Conservation (phyloP, 2,329 filamentous ascomycete genomes). For the Fusarium fujikuroi region DNA sequence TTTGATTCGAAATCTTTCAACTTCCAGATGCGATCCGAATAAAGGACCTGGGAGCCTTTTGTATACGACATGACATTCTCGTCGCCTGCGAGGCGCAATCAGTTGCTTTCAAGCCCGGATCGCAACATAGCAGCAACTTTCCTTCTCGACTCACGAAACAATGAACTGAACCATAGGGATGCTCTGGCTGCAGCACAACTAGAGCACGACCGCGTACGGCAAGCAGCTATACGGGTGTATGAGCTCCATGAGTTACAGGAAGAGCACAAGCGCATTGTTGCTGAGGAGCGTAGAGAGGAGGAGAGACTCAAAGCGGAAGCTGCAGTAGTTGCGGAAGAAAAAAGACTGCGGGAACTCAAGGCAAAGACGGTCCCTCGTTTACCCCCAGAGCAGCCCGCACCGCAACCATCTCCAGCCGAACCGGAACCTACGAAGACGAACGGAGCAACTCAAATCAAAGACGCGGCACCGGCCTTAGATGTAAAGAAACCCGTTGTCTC, state of each 20-base stretch:
- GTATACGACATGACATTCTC: slow-evolving; percentile 55
- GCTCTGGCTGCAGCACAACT: slow-evolving; percentile 73
- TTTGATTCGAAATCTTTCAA: neutral
- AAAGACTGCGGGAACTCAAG: slow-evolving; percentile 59
- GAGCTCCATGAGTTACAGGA: slow-evolving; percentile 59
- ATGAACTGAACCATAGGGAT: slow-evolving; percentile 70
- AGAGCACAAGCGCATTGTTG: slow-evolving; percentile 56
- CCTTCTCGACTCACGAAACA: slow-evolving; percentile 70
- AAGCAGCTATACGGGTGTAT: slow-evolving; percentile 60
- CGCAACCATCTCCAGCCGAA: slow-evolving; percentile 37
- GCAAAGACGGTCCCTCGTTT: slow-evolving; percentile 58
- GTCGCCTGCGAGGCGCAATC: slow-evolving; percentile 54
- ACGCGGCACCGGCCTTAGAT: slow-evolving; percentile 34
- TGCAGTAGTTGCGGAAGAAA: slow-evolving; percentile 58
- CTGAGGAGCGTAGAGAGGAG: slow-evolving; percentile 58
- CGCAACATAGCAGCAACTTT: slow-evolving; percentile 66
- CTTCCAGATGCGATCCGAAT: slow-evolving; percentile 38
- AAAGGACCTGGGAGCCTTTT: slow-evolving; percentile 23
- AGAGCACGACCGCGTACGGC: slow-evolving; percentile 73
- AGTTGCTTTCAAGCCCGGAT: slow-evolving; percentile 55
- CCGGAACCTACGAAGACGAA: slow-evolving; percentile 32
- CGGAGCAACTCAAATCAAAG: slow-evolving; percentile 37
- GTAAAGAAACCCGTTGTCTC: slow-evolving; percentile 29
- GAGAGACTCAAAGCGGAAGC: slow-evolving; percentile 59
- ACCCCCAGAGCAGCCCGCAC: slow-evolving; percentile 52